These are phyloP conservation scores for Boletus vermiculosoides DNA, from an alignment of 768 basidiomycete genomes.

Conservation along the genomic window DNA sequence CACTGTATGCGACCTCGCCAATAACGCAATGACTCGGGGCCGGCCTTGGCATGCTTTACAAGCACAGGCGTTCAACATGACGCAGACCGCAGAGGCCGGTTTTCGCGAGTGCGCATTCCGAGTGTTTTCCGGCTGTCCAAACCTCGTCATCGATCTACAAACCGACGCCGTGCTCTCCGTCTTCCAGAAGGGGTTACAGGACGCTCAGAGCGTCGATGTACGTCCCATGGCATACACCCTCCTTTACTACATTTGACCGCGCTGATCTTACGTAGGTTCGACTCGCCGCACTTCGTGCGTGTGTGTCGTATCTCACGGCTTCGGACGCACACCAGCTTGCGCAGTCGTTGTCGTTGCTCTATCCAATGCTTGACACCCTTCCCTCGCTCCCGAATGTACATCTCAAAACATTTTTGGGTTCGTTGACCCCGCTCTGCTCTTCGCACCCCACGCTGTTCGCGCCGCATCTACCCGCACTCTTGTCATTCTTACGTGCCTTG, in stretches of 20 bases:
- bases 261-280: conserved; percentile 50
- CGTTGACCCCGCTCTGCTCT: conserved; percentile 68
- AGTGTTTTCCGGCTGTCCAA: conserved; percentile 72
- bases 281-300: conserved; percentile 67
- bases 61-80: conserved; percentile 67
- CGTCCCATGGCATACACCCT: conserved; percentile 23
- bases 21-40: conserved; percentile 70
- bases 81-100: conserved; percentile 31
- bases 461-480: conserved; percentile 64
- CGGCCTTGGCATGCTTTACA: conserved; percentile 83
- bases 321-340: conserved; percentile 61
- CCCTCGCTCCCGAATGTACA: conserved; percentile 53
- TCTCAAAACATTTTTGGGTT: conserved; percentile 63
- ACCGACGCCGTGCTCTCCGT: conserved; percentile 65
- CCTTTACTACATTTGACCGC: not conserved
- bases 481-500: conserved; percentile 68
- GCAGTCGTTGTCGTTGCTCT: conserved; percentile 58
- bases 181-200: conserved; percentile 67
- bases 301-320: conserved; percentile 64
- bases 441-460: conserved; percentile 71
- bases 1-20: conserved; percentile 73
- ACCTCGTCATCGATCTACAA: conserved; percentile 74
- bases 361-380: conserved; percentile 74
- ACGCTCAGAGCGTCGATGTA: conserved; percentile 62
- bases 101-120: conserved; percentile 64